Evolutionary conservation across 2,329 filamentous ascomycete species (phyloP).

Genomic region (Chaetomium strumarium): DNA sequence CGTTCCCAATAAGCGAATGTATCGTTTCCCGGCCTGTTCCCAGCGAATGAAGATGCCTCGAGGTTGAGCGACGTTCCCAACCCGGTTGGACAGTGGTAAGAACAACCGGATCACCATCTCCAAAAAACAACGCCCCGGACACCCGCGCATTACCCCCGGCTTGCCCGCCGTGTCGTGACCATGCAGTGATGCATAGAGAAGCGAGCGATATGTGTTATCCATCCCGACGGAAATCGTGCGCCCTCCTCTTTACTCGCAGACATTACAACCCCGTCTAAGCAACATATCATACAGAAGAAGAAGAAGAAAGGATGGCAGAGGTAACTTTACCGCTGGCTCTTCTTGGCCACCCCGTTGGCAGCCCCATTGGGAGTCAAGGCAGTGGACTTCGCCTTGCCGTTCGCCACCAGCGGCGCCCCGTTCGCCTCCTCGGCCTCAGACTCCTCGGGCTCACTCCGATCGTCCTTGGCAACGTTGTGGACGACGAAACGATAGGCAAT

Average conservation of each 20-base stretch:
- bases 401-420: constrained; percentile 17
- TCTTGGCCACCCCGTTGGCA: constrained; percentile 8
- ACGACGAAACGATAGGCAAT: constrained; percentile 67
- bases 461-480: constrained; percentile 58
- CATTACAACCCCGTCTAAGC: not conserved
- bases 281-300: not conserved
- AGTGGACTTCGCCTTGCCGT: constrained; percentile 22
- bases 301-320: not conserved
- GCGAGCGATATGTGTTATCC: not conserved
- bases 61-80: not conserved
- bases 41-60: not conserved
- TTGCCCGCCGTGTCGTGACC: not conserved
- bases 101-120: not conserved
- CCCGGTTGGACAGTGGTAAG: not conserved
- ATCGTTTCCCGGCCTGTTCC: not conserved
- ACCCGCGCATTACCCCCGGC: not conserved
- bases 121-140: constrained; percentile 6
- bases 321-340: constrained; percentile 5
- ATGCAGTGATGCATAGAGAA: not conserved
- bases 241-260: not conserved
- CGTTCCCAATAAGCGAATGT: not conserved
- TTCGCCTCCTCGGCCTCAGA: constrained; percentile 43
- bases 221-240: not conserved
- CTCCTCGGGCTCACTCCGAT: constrained; percentile 64
- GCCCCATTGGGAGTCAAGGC: not conserved